phyloP scores from a whole-genome alignment of 805 yeast species.

The Candida saitoana region DNA sequence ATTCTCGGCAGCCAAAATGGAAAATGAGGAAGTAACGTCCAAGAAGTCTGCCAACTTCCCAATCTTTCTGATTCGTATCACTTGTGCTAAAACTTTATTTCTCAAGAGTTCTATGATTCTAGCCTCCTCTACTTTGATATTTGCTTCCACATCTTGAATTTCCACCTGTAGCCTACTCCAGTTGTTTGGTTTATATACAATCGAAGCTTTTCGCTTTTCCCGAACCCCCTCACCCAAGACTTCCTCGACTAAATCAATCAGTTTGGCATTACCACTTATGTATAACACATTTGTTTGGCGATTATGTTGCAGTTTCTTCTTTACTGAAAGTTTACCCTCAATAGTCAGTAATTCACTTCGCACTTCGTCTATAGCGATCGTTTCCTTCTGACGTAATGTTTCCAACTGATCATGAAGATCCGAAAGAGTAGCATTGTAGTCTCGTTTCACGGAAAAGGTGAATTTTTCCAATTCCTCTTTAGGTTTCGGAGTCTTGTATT shows the following conservation, averaged over 20 bases:
- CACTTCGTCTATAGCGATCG: constrained; percentile 16
- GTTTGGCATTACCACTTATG: constrained; percentile 38
- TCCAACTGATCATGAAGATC: constrained; percentile 32
- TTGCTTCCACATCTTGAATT: constrained; percentile 41
- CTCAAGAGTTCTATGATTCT: constrained; percentile 48
- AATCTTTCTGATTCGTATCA: constrained; percentile 46
- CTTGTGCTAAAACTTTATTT: constrained; percentile 38
- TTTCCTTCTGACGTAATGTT: constrained; percentile 22
- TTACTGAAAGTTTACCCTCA: constrained; percentile 28
- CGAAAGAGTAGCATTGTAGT: constrained; percentile 27
- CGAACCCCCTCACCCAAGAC: constrained; percentile 20
- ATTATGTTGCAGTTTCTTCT: constrained; percentile 26
- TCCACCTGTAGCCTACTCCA: constrained; percentile 55
- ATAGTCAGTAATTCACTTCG: constrained; percentile 15
- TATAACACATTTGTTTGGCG: constrained; percentile 43
- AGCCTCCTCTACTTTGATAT: constrained; percentile 54
- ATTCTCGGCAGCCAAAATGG: constrained; percentile 64
- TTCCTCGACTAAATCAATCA: constrained; percentile 17
- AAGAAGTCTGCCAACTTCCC: constrained; percentile 56
- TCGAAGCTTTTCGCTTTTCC: constrained; percentile 37
- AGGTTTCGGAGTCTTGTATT: constrained; percentile 13
- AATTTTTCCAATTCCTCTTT: constrained; percentile 10
- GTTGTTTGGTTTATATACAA: constrained; percentile 42
- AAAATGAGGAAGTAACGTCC: constrained; percentile 73
- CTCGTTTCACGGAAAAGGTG: constrained; percentile 30